phyloP scores from a whole-genome alignment of 1,284 basidiomycete genomes.

The Schizopora paradoxa region DNA sequence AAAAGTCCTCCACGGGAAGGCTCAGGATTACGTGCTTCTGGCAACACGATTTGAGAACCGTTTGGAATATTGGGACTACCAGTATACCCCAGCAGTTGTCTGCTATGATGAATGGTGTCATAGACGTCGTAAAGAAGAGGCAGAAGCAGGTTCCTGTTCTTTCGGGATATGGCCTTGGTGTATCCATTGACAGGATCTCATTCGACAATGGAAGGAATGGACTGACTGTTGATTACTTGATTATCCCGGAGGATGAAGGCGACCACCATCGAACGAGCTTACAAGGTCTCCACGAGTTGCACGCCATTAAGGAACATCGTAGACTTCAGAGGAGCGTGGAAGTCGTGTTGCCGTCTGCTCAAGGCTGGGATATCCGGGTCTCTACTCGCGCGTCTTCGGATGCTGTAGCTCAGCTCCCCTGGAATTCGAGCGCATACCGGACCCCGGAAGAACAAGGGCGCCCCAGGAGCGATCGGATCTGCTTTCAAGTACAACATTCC shows the following conservation, averaged over 20 bases:
- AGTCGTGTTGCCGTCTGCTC: slow-evolving; percentile 67
- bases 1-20: slow-evolving; percentile 29
- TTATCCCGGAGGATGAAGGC: slow-evolving; percentile 69
- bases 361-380: slow-evolving; percentile 89
- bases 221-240: slow-evolving; percentile 79
- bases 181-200: slow-evolving; percentile 70
- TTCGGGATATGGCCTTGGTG: slow-evolving; percentile 74
- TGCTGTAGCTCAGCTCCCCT: slow-evolving; percentile 67
- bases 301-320: slow-evolving; percentile 56
- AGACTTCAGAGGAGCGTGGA: slow-evolving; percentile 74
- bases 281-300: slow-evolving; percentile 52
- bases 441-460: slow-evolving; percentile 32
- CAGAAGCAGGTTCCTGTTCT: slow-evolving; percentile 74
- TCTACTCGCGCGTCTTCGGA: slow-evolving; percentile 67
- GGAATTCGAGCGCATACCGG: slow-evolving; percentile 66
- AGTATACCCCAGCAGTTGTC: slow-evolving; percentile 69
- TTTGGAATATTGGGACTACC: slow-evolving; percentile 74
- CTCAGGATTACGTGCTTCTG: slow-evolving; percentile 88
- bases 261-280: slow-evolving; percentile 29
- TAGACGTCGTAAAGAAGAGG: slow-evolving; percentile 71
- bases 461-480: slow-evolving; percentile 40
- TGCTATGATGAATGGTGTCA: slow-evolving; percentile 74
- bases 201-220: slow-evolving; percentile 83
- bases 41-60: slow-evolving; percentile 90
- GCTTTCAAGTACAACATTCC: slow-evolving; percentile 69